Conservation (phyloP, 768 basidiomycete species). For the Pleurotus giganteus region DNA sequence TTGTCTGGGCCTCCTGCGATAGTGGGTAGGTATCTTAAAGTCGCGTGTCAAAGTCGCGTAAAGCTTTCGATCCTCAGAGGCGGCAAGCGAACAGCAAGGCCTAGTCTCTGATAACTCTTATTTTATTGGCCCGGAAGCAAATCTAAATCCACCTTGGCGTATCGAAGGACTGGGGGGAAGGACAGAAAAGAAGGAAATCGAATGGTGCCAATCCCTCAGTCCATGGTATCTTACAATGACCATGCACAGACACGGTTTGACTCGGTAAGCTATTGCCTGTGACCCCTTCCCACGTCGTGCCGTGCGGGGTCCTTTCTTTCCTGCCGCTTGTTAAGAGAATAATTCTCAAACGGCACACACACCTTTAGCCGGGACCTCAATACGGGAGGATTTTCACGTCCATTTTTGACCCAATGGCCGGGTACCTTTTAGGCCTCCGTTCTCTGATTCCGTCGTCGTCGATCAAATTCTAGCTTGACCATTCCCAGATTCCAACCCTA, state of each 20-base stretch:
- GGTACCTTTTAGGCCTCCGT: neutral
- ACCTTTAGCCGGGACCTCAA: neutral
- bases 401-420: neutral
- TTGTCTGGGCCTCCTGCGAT: too few species aligned
- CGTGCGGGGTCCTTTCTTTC: neutral
- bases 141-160: too few species aligned
- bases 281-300: neutral
- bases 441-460: neutral
- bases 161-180: neutral
- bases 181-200: neutral
- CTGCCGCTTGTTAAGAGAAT: neutral
- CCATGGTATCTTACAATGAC: neutral
- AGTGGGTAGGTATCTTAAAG: too few species aligned
- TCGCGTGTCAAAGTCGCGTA: too few species aligned
- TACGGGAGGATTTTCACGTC: neutral
- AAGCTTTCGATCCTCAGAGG: too few species aligned
- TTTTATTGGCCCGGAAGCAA: too few species aligned
- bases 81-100: too few species aligned
- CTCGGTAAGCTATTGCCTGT: neutral
- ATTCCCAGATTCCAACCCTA: neutral
- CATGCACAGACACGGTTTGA: neutral
- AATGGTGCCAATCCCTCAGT: neutral
- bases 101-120: too few species aligned
- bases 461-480: neutral
- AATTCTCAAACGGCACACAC: neutral